phyloP scores from a whole-genome alignment of 306 rosid species.

The Chamaecrista fasciculata region DNA sequence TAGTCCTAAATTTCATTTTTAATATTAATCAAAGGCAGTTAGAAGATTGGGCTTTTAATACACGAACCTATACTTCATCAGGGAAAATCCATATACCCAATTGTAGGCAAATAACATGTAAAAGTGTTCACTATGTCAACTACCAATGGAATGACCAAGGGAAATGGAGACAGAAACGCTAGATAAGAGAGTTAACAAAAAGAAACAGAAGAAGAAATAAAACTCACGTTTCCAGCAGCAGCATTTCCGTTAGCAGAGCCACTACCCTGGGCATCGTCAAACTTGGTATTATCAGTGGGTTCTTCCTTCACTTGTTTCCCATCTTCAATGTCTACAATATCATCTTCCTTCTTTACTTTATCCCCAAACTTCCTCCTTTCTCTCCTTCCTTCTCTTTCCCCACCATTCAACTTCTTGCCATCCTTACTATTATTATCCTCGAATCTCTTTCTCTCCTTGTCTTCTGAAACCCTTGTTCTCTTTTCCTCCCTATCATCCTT shows the following conservation, averaged over 20 bases:
- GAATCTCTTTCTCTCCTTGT: slow-evolving; percentile 44
- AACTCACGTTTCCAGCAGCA: slow-evolving; percentile 57
- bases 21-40: not conserved
- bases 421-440: slow-evolving; percentile 29
- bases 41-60: not conserved
- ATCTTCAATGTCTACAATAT: slow-evolving; percentile 26
- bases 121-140: not conserved
- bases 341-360: slow-evolving; percentile 47
- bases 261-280: slow-evolving; percentile 37
- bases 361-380: slow-evolving; percentile 73
- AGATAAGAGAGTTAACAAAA: not conserved
- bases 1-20: not conserved
- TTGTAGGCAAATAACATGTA: not conserved
- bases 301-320: slow-evolving; percentile 35
- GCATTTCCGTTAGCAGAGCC: slow-evolving; percentile 43
- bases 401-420: slow-evolving; percentile 38
- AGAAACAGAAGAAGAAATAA: not conserved
- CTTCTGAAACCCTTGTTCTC: slow-evolving; percentile 66
- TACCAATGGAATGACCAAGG: not conserved
- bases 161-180: not conserved
- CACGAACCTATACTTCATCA: not conserved
- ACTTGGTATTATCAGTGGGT: slow-evolving; percentile 25
- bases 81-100: not conserved
- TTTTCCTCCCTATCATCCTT: slow-evolving; percentile 46
- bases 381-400: slow-evolving; percentile 35